These are phyloP conservation scores for Rhizoclosmatium sp. DNA, from an alignment of 192 early-diverging fungal species.

Conservation along the genomic window DNA sequence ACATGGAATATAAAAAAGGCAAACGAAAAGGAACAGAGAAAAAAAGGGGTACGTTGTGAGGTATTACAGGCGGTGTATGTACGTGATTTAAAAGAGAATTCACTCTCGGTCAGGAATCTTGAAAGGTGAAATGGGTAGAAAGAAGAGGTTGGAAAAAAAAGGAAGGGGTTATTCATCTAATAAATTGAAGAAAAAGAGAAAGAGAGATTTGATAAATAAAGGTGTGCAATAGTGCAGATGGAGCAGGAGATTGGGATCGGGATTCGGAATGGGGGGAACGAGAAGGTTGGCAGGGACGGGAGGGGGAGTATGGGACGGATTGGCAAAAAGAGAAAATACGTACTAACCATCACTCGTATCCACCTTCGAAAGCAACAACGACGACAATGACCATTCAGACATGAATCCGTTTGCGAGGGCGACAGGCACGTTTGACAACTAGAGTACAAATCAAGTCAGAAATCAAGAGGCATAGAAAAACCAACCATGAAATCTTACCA, in stretches of 20 bases:
- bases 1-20: too few species aligned
- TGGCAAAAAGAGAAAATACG: background rate
- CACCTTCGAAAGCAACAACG: slow-evolving; percentile 31
- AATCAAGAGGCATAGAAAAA: background rate
- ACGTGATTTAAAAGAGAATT: background rate
- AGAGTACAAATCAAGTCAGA: slow-evolving; percentile 3
- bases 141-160: background rate
- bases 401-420: slow-evolving; percentile 40
- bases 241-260: too few species aligned
- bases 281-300: background rate
- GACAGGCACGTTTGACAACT: slow-evolving; percentile 31
- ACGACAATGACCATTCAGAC: slow-evolving; percentile 25
- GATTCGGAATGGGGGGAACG: background rate
- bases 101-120: background rate
- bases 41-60: background rate
- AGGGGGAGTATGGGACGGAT: too few species aligned
- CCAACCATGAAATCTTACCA: background rate
- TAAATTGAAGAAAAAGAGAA: background rate
- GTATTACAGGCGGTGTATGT: background rate
- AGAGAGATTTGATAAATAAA: background rate
- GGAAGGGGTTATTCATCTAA: background rate
- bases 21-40: too few species aligned
- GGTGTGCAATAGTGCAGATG: too few species aligned
- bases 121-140: background rate
- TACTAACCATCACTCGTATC: slow-evolving; percentile 41